phyloP scores from a whole-genome alignment of 202 grass and related monocot genomes.

The Dendrocalamus latiflorus region DNA sequence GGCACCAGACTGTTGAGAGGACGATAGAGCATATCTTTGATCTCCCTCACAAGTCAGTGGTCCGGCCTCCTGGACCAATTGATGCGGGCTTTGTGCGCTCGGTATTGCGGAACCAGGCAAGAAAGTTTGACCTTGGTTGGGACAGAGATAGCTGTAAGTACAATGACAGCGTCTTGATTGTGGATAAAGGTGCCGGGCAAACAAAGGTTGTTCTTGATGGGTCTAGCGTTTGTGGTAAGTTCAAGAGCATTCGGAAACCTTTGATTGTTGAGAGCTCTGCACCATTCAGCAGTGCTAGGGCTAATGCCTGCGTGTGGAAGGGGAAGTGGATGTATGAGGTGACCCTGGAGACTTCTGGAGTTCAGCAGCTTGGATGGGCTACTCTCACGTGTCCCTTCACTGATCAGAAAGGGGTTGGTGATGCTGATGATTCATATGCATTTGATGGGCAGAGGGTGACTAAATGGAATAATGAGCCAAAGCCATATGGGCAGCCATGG shows the following conservation, averaged over 20 bases:
- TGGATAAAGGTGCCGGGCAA: slow-evolving; percentile 29
- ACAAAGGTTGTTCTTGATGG: slow-evolving; percentile 52
- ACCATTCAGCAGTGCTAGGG: slow-evolving; percentile 66
- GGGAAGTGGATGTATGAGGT: slow-evolving; percentile 94
- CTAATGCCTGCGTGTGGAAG: slow-evolving; percentile 57
- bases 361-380: slow-evolving; percentile 83
- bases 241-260: slow-evolving; percentile 57
- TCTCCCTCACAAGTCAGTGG: slow-evolving; percentile 60
- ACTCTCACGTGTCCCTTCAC: slow-evolving; percentile 57
- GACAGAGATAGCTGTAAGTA: neutral
- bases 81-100: slow-evolving; percentile 49
- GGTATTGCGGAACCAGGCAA: slow-evolving; percentile 49
- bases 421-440: slow-evolving; percentile 77
- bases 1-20: slow-evolving; percentile 59
- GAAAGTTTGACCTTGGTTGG: slow-evolving; percentile 41
- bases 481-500: slow-evolving; percentile 69
- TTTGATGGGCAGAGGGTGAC: slow-evolving; percentile 71
- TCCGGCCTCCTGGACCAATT: slow-evolving; percentile 22
- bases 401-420: slow-evolving; percentile 74
- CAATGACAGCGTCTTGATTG: slow-evolving; percentile 25
- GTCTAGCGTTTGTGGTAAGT: slow-evolving; percentile 54
- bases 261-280: slow-evolving; percentile 66
- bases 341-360: slow-evolving; percentile 70
- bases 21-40: slow-evolving; percentile 80
- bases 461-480: slow-evolving; percentile 78